Conservation (phyloP, 768 basidiomycete species). For the Rhodotorula sphaerocarpa region DNA sequence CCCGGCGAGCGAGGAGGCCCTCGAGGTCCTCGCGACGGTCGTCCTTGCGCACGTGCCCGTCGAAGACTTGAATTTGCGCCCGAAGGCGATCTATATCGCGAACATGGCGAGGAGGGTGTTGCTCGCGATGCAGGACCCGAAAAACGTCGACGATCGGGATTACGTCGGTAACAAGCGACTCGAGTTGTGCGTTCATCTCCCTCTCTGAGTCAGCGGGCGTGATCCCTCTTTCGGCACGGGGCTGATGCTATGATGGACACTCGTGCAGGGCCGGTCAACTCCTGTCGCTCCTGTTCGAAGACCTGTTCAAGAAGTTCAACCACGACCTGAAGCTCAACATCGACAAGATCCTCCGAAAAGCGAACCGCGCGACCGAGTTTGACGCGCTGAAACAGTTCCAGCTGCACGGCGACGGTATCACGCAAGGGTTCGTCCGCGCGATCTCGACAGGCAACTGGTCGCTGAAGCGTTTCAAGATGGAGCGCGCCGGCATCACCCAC, state of each 20-base stretch:
- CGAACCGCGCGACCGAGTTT: constrained; percentile 84
- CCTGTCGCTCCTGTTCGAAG: constrained; percentile 89
- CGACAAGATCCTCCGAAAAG: constrained; percentile 94
- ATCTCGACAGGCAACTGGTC: constrained; percentile 99
- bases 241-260: not conserved
- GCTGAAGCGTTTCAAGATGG: constrained; percentile 96
- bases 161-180: constrained; percentile 98
- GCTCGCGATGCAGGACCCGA: constrained; percentile 93
- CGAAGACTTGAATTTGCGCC: constrained; percentile 71
- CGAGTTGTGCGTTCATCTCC: constrained; percentile 65
- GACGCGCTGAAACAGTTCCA: constrained; percentile 84
- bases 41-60: constrained; percentile 95
- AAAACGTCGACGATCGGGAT: constrained; percentile 95
- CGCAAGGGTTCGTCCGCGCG: constrained; percentile 87
- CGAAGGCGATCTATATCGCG: constrained; percentile 93
- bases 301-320: constrained; percentile 97
- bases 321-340: constrained; percentile 87
- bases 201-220: too few relatives aligned
- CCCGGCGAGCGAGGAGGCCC: constrained; percentile 85
- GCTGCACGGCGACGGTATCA: constrained; percentile 93
- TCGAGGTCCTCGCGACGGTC: constrained; percentile 94
- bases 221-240: not conserved
- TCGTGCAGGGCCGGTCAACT: constrained; percentile 77
- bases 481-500: constrained; percentile 95
- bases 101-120: constrained; percentile 94